A percentile compares a stretch with the other conserved stretches of the same genome.
Evolutionary conservation across 768 basidiomycete species (phyloP).

Genomic region (Dendrothele bispora): DNA sequence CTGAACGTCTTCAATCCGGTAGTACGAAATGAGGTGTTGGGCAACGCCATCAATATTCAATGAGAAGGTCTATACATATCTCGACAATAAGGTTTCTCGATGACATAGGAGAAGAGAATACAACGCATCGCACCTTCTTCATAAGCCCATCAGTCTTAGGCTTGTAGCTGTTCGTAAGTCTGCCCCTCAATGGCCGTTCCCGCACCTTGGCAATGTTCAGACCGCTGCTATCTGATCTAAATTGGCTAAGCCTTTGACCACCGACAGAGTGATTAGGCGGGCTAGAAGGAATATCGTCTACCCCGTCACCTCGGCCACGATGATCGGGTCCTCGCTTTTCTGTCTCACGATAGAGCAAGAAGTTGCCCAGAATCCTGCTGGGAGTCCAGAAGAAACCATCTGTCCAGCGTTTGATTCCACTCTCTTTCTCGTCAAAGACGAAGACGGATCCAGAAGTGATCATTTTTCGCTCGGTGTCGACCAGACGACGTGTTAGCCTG

Average conservation of each 20-base stretch:
- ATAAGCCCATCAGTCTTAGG: slow-evolving; percentile 92
- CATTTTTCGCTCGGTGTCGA: slow-evolving; percentile 89
- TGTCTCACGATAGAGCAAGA: slow-evolving; percentile 91
- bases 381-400: slow-evolving; percentile 96
- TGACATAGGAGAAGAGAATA: slow-evolving; percentile 9
- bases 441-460: slow-evolving; percentile 92
- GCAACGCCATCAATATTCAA: slow-evolving; percentile 79
- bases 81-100: background rate
- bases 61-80: slow-evolving; percentile 74
- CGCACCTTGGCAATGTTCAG: slow-evolving; percentile 63
- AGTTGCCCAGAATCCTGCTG: slow-evolving; percentile 89
- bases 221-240: slow-evolving; percentile 52
- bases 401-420: slow-evolving; percentile 96
- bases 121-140: slow-evolving; percentile 96
- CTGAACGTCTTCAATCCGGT: slow-evolving; percentile 87
- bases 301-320: slow-evolving; percentile 43
- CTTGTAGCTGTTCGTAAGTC: slow-evolving; percentile 88
- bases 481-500: slow-evolving; percentile 85
- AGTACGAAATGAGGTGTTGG: slow-evolving; percentile 94
- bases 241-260: slow-evolving; percentile 53
- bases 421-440: slow-evolving; percentile 96
- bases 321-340: slow-evolving; percentile 76
- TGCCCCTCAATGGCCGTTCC: slow-evolving; percentile 83
- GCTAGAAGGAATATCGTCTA: no score
- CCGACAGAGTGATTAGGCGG: no score